phyloP scores from a whole-genome alignment of 2,329 filamentous ascomycete genomes.

The Fragosphaeria purpurea region DNA sequence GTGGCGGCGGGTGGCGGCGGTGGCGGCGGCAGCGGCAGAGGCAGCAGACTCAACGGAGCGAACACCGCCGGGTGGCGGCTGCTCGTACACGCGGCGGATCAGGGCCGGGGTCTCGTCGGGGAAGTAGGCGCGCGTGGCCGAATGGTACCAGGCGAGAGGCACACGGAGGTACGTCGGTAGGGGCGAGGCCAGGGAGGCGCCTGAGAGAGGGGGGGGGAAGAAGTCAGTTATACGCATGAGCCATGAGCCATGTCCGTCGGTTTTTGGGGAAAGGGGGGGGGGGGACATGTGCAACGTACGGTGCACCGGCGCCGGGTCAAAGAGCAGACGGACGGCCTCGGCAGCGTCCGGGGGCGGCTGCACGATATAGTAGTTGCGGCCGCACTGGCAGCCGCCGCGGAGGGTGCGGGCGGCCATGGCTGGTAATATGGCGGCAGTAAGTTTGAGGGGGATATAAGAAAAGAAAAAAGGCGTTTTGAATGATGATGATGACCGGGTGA shows the following conservation, averaged over 20 bases:
- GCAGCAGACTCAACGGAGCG: too few species aligned
- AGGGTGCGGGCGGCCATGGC: conserved; percentile 37
- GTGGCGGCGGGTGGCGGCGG: conserved; percentile 54
- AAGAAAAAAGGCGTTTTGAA: neutral
- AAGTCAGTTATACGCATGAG: too few species aligned
- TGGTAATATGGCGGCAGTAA: too few species aligned
- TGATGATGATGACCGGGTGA: too few species aligned
- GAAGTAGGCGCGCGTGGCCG: conserved; percentile 63
- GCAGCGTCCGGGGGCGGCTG: conserved; percentile 50
- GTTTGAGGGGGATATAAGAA: neutral
- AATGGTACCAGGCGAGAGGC: conserved; percentile 71
- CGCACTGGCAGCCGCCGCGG: conserved; percentile 73
- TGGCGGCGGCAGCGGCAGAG: conserved; percentile 24
- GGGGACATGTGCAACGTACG: conserved; percentile 43
- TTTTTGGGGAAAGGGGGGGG: too few species aligned
- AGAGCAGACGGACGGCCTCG: conserved; percentile 57
- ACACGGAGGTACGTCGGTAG: conserved; percentile 75
- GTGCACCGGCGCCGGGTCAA: conserved; percentile 59
- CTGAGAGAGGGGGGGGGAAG: conserved; percentile 19
- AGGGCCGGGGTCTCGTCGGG: conserved; percentile 62
- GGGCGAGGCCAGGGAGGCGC: conserved; percentile 60
- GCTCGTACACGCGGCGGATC: conserved; percentile 59
- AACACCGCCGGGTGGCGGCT: conserved; percentile 17
- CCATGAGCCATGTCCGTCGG: too few species aligned
- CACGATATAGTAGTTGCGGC: conserved; percentile 73